Evolutionary conservation across 495 filamentous ascomycete species (phyloP).

Genomic region (Daldinia childiae): DNA sequence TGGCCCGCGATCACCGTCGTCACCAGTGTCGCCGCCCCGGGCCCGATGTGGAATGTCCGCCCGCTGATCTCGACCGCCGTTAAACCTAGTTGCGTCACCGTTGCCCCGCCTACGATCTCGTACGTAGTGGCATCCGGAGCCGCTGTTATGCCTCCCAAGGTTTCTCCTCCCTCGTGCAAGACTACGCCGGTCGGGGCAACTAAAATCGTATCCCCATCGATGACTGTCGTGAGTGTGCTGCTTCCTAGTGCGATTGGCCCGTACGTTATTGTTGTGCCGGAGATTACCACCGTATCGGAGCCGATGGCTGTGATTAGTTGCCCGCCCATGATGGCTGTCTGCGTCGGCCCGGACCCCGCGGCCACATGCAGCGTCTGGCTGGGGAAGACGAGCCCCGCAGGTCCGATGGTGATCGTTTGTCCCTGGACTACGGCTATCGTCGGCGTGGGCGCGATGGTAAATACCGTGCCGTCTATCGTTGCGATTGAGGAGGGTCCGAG

Average conservation of each 20-base stretch:
- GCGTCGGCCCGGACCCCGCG: slow-evolving; percentile 45
- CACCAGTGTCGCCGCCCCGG: slow-evolving; percentile 46
- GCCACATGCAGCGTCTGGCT: slow-evolving; percentile 50
- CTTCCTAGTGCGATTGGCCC: slow-evolving; percentile 31
- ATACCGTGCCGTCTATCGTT: slow-evolving; percentile 58
- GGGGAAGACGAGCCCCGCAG: slow-evolving; percentile 51
- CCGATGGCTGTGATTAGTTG: slow-evolving; percentile 59
- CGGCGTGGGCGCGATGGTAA: slow-evolving; percentile 49
- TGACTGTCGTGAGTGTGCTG: slow-evolving; percentile 47
- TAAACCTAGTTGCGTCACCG: slow-evolving; percentile 58
- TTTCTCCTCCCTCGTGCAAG: slow-evolving; percentile 47
- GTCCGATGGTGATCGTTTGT: slow-evolving; percentile 59
- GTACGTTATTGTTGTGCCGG: slow-evolving; percentile 56
- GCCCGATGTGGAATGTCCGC: slow-evolving; percentile 56
- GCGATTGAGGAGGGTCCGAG: slow-evolving; percentile 53
- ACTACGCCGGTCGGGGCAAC: slow-evolving; percentile 58
- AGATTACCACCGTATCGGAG: slow-evolving; percentile 53
- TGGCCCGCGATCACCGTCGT: slow-evolving; percentile 55
- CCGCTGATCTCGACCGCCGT: slow-evolving; percentile 61
- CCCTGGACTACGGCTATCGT: slow-evolving; percentile 51
- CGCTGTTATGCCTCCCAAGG: slow-evolving; percentile 51
- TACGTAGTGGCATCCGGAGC: slow-evolving; percentile 49
- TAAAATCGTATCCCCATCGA: slow-evolving; percentile 56
- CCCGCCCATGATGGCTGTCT: slow-evolving; percentile 56
- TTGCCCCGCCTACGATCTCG: slow-evolving; percentile 58